A percentile compares a stretch with the other conserved stretches of the same genome.
phyloP scores from a whole-genome alignment of 2,329 filamentous ascomycete species.

The Podosphaera leucotricha region DNA sequence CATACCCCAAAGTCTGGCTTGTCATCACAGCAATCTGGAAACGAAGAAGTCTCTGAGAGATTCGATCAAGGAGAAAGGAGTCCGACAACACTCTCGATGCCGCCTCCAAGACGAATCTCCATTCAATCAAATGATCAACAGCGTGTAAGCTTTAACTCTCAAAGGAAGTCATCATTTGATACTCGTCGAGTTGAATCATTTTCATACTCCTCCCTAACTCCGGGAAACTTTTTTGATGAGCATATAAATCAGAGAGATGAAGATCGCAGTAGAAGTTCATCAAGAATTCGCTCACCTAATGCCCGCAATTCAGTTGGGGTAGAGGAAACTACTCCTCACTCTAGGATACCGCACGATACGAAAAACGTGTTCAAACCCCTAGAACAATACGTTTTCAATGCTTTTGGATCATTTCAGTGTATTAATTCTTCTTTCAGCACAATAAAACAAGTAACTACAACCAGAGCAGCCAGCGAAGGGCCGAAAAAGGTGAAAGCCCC shows the following conservation, averaged over 20 bases:
- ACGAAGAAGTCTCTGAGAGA: neutral
- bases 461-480: slow-evolving; percentile 12
- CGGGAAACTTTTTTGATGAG: slow-evolving; percentile 8
- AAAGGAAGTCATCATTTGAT: neutral
- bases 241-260: slow-evolving; percentile 6
- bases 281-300: neutral
- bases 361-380: slow-evolving; percentile 48
- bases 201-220: slow-evolving; percentile 11
- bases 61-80: neutral
- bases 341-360: slow-evolving; percentile 16
- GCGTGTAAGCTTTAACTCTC: neutral
- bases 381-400: slow-evolving; percentile 52
- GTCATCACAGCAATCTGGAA: neutral
- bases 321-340: slow-evolving; percentile 13
- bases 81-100: neutral
- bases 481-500: slow-evolving; percentile 1
- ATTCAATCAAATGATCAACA: slow-evolving; percentile 3
- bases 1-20: neutral
- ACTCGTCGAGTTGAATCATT: slow-evolving; percentile 2
- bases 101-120: slow-evolving; percentile 3
- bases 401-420: slow-evolving; percentile 44
- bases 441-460: slow-evolving; percentile 19
- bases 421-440: slow-evolving; percentile 57
- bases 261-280: slow-evolving; percentile 1
- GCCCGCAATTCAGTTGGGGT: neutral